Base-by-base conservation (phyloP, 1,284 basidiomycete genomes). In the Jaminaea rosea region DNA sequence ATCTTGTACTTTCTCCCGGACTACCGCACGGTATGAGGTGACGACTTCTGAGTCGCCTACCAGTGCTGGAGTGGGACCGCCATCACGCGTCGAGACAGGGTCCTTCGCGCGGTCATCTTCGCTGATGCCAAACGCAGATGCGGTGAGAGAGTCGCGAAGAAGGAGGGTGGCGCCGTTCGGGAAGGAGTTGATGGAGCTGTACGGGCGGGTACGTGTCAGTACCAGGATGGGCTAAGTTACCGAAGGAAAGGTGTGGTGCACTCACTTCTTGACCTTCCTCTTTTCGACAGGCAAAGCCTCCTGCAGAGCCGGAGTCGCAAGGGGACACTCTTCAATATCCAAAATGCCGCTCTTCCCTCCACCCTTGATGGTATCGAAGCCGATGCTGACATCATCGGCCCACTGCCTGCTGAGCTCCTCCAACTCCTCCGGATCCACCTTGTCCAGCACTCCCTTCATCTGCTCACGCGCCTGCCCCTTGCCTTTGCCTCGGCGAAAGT, bases 301-400 rank as follows among this genome's bases (percentile, higher is more conserved):
- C 67, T 94, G 93, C 52, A 97, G 79, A 1, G 87, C 80, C 0
- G 82, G 78, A 0, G 91, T 91, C 0, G 89, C 90, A 46, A 98
- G 93, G 0, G 88, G 86, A 70, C 93, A 97, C 76, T 96, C 93
- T 83, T 88, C 93, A 58, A 98, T 98, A 72, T 98, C 93, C 75
- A 97, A 77, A 7, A 89, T 85, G 19, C 81, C 79, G n/a, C n/a
- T n/a, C 46, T 83, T 81, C 34, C 80, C 83, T 1, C 88, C 88
- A 23, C 39, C 39, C 23, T 42, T 42, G 32, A 85, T 84, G 42
- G 81, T 55, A 48, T 96, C 92, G 75, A 97, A 98, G 0, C 93
- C 93, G 47, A 98, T 74, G 80, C 84, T 85, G 78, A 26, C 69
- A 79, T 84, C 49, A 36, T 50, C 52, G 1, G 28, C 23, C 27